Base-by-base conservation (phyloP, 805 yeast species). In the Naumovozyma baii region DNA sequence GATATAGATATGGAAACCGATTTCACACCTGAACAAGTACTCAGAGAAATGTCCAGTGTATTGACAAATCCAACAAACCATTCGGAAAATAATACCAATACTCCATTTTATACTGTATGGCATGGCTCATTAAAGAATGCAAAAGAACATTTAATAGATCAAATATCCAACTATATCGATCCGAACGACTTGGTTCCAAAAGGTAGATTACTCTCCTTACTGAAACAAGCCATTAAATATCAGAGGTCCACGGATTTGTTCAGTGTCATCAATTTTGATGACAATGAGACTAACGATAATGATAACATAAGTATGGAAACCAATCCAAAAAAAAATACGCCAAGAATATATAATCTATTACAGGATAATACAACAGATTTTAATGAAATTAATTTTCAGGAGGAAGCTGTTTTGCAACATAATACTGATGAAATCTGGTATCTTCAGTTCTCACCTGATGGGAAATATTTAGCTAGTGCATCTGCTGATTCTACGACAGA, bases 391-490 rank as follows among this genome's bases (percentile, higher is more conserved):
- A 35, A 39, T 29, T 47, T 49, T 20, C 14, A n/a, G 1, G 51
- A 55, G 17, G 47, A 40, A 12, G 49, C 46, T 17, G 50, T 55
- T 3, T 39, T 59, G 12, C 39, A 61, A 1, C 65, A 68, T 33
- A 92, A 83, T 51, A 58, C 63, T 1, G 76, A 80, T 52, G 95
- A 88, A 57, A 90, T 85, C 10, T 88, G 96, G 96, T 81, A 69
- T 54, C 69, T 82, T 12, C 73, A 74, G 41, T 87, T 84, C 54
- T 80, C 92, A 4, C 83, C 86, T 34, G 72, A 74, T 61, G 96
- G 96, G 2, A 70, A 69, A 45, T 77, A 67, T 46, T 63, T 88
- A 31, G 94, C 85, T n/a, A 74, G 88, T 0, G 82, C 88, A 0
- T 77, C 92, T 5, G 70, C 76, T 13, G 94, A 55, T 18, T 45